A percentile compares a stretch with the other conserved stretches of the same genome.
These are phyloP conservation scores for Rutstroemia sp. DNA, from an alignment of 2,329 filamentous ascomycete genomes.

Conservation along the genomic window DNA sequence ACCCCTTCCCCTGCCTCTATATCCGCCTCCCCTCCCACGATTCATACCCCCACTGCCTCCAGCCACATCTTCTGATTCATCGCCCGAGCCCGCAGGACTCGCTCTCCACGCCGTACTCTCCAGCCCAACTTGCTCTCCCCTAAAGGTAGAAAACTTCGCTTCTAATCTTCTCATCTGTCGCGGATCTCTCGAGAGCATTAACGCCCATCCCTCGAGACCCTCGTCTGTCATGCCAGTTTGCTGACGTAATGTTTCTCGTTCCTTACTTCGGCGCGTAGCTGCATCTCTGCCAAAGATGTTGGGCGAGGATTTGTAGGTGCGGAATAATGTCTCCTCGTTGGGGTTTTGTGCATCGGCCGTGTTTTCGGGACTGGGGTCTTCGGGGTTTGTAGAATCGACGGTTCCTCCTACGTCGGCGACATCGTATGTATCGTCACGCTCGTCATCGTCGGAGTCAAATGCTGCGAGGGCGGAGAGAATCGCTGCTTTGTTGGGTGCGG, in stretches of 20 bases:
- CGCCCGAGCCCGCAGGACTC: conserved; percentile 45
- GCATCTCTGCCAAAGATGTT: conserved; percentile 65
- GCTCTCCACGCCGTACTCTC: conserved; percentile 58
- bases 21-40: conserved; percentile 40
- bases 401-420: conserved; percentile 84
- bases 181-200: conserved; percentile 74
- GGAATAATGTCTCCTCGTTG: conserved; percentile 68
- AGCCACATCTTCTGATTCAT: conserved; percentile 48
- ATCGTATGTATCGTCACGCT: conserved; percentile 95
- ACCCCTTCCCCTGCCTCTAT: conserved; percentile 38
- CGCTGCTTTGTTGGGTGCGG: conserved; percentile 69
- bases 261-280: conserved; percentile 56
- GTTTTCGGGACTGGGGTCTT: conserved; percentile 39
- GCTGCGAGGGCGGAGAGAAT: conserved; percentile 81
- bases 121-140: conserved; percentile 58
- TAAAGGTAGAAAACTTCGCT: conserved; percentile 57
- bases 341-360: conserved; percentile 35
- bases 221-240: conserved; percentile 90
- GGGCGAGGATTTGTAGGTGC: conserved; percentile 57
- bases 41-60: conserved; percentile 27
- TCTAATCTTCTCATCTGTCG: conserved; percentile 63
- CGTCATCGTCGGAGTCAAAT: conserved; percentile 92
- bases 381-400: conserved; percentile 59
- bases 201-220: conserved; percentile 85
- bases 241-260: conserved; percentile 56